Conservation (phyloP, 345 rosid genomes). For the Eutrema japonicum region DNA sequence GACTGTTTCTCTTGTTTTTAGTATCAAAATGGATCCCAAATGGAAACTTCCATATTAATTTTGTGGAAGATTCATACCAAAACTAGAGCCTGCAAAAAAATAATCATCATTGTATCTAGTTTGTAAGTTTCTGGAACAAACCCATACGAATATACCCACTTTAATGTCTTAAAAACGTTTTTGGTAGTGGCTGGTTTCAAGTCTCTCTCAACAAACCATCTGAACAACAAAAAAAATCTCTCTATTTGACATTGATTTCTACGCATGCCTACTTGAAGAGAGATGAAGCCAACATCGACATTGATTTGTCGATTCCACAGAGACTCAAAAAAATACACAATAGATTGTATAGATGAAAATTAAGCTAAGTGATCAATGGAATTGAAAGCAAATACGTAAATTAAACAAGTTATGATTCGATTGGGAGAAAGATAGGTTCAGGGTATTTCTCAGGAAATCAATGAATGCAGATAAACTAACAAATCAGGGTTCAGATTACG, state of each 20-base stretch:
- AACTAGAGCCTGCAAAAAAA: conserved; percentile 24
- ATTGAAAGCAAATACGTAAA: no score
- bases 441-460: no score
- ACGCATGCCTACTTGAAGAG: conserved; percentile 22
- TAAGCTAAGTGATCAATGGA: no score
- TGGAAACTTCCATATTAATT: conserved; percentile 30
- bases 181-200: conserved; percentile 37
- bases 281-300: conserved; percentile 33
- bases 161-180: conserved; percentile 17
- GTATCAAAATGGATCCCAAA: conserved; percentile 41
- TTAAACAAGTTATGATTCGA: no score
- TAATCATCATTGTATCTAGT: conserved; percentile 28
- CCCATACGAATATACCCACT: conserved; percentile 20
- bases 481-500: no score
- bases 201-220: conserved; percentile 32
- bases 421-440: no score
- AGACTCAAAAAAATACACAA: no score
- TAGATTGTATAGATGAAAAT: no score
- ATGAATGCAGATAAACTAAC: no score
- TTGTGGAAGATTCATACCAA: conserved; percentile 18
- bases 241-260: conserved; percentile 6
- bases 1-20: conserved; percentile 37
- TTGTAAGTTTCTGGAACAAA: conserved; percentile 35
- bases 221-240: neutral
- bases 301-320: no score